phyloP scores from a whole-genome alignment of 495 filamentous ascomycete species.

The Glarea lozoyensis region DNA sequence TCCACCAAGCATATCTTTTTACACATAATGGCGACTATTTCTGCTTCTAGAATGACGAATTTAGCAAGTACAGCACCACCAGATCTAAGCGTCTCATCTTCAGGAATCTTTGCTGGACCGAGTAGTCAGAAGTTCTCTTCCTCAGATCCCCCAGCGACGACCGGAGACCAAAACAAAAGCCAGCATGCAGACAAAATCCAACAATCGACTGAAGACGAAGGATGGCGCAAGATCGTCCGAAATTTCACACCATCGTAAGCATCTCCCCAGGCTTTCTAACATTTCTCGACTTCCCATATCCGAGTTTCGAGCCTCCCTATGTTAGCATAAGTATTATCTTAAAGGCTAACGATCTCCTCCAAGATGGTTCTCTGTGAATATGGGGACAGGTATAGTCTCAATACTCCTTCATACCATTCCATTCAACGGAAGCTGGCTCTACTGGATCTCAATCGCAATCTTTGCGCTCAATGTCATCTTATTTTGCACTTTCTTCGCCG shows the following conservation, averaged over 20 bases:
- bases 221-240: conserved; percentile 35
- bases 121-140: no score
- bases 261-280: conserved; percentile 21
- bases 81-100: no score
- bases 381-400: conserved; percentile 60
- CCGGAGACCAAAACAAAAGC: no score
- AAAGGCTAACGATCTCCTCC: neutral
- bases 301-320: no score
- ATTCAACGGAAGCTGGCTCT: conserved; percentile 44
- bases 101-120: no score
- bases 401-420: conserved; percentile 49
- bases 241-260: conserved; percentile 41
- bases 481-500: conserved; percentile 34
- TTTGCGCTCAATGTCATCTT: conserved; percentile 47
- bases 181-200: neutral
- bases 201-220: conserved; percentile 10
- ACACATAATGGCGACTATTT: no score
- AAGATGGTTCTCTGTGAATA: conserved; percentile 46
- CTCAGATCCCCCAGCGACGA: no score
- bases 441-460: conserved; percentile 42
- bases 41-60: no score
- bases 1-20: no score
- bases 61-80: no score
- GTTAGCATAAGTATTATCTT: neutral
- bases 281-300: no score